Percentiles rank a stretch among this genome's conserved stretches.
Conservation (phyloP, 306 rosid genomes). For the Vigna radiata region DNA sequence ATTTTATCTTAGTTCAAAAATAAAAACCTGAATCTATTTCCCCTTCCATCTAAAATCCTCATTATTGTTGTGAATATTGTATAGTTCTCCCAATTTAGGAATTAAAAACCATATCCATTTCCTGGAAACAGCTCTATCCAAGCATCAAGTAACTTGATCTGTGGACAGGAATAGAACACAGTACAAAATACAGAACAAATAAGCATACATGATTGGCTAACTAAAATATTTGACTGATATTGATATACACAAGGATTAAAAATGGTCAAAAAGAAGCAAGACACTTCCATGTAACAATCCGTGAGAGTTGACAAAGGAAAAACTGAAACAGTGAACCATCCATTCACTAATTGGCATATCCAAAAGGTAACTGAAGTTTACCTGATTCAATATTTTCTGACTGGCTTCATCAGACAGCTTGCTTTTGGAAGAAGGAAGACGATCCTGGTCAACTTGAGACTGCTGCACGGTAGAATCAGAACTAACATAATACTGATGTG, state of each 20-base stretch:
- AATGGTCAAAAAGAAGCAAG: constrained; percentile 6
- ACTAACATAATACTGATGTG: constrained; percentile 53
- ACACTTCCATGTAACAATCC: not conserved
- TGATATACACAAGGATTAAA: not conserved
- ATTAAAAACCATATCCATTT: not conserved
- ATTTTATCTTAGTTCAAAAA: not conserved
- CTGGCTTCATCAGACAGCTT: constrained; percentile 75
- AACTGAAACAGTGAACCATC: not conserved
- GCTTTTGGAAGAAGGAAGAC: constrained; percentile 54
- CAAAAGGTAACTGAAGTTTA: constrained; percentile 27
- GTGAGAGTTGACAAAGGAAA: not conserved
- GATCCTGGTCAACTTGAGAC: constrained; percentile 59
- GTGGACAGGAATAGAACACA: not conserved
- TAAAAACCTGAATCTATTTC: not conserved
- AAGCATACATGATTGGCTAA: not conserved
- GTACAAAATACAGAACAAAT: not conserved
- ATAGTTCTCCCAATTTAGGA: constrained; percentile 1
- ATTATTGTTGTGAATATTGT: not conserved
- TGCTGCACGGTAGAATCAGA: constrained; percentile 52
- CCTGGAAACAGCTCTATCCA: constrained; percentile 7
- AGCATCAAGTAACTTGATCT: not conserved
- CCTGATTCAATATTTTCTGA: constrained; percentile 90
- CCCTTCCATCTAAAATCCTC: not conserved
- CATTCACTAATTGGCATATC: constrained; percentile 18
- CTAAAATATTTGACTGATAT: not conserved